Evolutionary conservation across 192 early-diverging fungal species (phyloP).

Genomic region (Backusella luteola): DNA sequence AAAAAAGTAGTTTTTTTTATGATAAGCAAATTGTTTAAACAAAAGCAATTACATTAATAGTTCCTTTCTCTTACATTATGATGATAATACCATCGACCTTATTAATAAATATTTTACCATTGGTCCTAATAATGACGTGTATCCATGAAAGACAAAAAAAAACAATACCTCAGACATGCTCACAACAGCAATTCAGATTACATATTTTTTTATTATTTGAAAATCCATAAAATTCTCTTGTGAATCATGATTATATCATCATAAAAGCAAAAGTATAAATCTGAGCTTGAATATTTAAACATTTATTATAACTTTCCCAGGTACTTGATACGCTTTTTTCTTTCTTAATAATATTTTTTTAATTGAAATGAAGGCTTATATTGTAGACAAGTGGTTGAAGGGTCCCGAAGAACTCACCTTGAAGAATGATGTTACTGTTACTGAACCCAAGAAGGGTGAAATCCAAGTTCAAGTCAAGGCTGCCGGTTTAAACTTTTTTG

Average conservation of each 20-base stretch:
- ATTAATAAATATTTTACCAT: background rate
- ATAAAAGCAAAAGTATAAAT: background rate
- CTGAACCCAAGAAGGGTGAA: slow-evolving; percentile 52
- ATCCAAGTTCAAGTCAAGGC: slow-evolving; percentile 68
- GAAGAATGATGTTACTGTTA: slow-evolving; percentile 57
- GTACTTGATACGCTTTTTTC: background rate
- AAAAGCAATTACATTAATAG: too few species aligned
- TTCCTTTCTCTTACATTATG: too few species aligned
- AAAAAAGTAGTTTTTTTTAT: too few species aligned
- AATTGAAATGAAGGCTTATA: slow-evolving; percentile 30
- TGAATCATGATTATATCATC: slow-evolving; percentile 7
- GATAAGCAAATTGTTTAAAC: too few species aligned
- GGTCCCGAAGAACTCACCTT: slow-evolving; percentile 44
- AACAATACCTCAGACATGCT: background rate
- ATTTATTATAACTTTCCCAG: slow-evolving; percentile 1
- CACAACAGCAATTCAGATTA: background rate
- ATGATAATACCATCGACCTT: too few species aligned
- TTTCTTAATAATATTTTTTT: background rate
- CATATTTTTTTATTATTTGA: background rate
- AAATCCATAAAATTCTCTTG: background rate
- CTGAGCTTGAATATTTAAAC: background rate
- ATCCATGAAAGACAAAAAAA: background rate
- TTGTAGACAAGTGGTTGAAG: slow-evolving; percentile 36
- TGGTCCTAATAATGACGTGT: background rate
- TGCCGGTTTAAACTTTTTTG: slow-evolving; percentile 71